Evolutionary conservation across 371 early-diverging fungal species (phyloP), one percentile per base, ranked within the genome.

Genomic region (Mucor ambiguus): DNA sequence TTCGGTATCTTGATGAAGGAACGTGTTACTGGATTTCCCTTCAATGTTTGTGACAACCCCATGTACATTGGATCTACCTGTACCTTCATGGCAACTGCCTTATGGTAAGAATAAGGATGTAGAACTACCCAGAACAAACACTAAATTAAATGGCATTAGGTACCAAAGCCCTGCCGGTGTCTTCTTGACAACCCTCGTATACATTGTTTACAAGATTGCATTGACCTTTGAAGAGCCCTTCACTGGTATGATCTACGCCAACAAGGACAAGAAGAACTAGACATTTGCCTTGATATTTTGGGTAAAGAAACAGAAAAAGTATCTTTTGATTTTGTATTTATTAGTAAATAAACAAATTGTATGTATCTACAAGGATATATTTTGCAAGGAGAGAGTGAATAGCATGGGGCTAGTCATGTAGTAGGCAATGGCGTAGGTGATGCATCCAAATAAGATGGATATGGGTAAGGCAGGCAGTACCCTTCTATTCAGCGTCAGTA

Each of bases 11-110:
- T 95, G 68, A 96, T 96, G 96, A 83, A 87, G 33, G 83, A 85
- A 63, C 89, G 92, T 41, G 94, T 96, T 60, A 94, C 93, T 14
- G 89, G 89, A 20, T 95, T 96, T 77, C 96, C 96, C 16, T 96
- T 96, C 85, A 96, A 92, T 74, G 89, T 94, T 11, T 84, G 89
- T 35, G 92, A 93, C 22, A 92, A 96, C 77, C 96, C 96, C 20
- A 96, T 96, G 96, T 96, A 96, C 73, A 85, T 88, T 56, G 96
- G 96, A n/a, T 94, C 96, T 16, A 93, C 94, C 4, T 78, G 95
- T 74, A 87, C 87, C 63, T 96, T 96, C 75, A 67, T 95, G 55
- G 94, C 89, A 35, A 89, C 91, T 43, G 92, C 95, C 48, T 76
- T 96, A 46, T 95, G 92, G 94, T 88, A 90, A 61, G 78, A 18